Conservation (phyloP, 306 rosid genomes). For the Gastrolobium villosum region DNA sequence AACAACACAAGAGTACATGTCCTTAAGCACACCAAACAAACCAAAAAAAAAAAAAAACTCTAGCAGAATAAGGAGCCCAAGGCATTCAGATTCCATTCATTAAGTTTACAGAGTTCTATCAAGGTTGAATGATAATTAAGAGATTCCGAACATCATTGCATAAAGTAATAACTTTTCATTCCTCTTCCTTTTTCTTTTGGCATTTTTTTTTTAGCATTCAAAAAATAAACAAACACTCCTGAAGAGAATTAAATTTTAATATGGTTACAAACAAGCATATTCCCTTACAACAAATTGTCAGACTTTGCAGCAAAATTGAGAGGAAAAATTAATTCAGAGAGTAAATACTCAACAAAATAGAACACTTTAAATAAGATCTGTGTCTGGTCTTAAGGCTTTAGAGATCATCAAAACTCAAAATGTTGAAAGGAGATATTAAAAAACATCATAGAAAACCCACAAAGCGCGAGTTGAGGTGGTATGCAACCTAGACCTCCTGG, state of each 20-base stretch:
- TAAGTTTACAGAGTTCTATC: constrained; percentile 2
- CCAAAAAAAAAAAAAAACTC: not conserved
- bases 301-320: not conserved
- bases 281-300: not conserved
- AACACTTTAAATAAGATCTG: not conserved
- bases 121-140: not conserved
- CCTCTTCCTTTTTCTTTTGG: not conserved
- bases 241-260: not conserved
- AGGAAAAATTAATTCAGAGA: constrained; percentile 5
- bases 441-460: not conserved
- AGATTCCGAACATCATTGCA: not conserved
- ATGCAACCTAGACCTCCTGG: not conserved
- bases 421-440: not conserved
- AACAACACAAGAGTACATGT: not conserved
- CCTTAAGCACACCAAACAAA: not conserved
- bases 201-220: not conserved
- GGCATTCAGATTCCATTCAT: constrained; percentile 14
- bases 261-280: constrained; percentile 12
- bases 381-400: constrained; percentile 9
- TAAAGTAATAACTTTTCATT: not conserved
- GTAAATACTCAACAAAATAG: not conserved
- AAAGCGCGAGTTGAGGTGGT: not conserved
- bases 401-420: constrained; percentile 6
- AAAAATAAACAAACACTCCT: not conserved
- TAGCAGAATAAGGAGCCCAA: not conserved